Conservation (phyloP, 768 basidiomycete species). For the Pleurotus djamor region DNA sequence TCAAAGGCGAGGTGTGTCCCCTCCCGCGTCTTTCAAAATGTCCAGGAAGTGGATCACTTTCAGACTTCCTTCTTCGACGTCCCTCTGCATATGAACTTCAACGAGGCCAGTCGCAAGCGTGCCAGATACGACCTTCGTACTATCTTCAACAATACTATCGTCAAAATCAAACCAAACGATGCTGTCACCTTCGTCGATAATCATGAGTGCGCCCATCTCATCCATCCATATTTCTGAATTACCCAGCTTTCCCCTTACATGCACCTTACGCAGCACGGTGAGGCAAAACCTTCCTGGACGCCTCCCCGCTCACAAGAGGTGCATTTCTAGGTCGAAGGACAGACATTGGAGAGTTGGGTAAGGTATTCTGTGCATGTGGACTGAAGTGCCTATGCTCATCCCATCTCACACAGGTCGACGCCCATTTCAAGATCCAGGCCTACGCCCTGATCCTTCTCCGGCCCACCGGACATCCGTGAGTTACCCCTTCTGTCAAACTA, state of each 20-base stretch:
- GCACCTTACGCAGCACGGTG: conserved; percentile 53
- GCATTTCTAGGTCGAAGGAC: conserved; percentile 49
- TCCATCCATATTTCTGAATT: background rate
- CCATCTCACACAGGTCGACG: conserved; percentile 47
- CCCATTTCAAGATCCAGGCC: conserved; percentile 76
- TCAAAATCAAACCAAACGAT: conserved; percentile 67
- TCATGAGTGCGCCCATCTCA: conserved; percentile 67
- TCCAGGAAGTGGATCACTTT: background rate
- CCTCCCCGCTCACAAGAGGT: background rate
- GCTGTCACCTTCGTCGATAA: conserved; percentile 92
- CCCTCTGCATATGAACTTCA: conserved; percentile 83
- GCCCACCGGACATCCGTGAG: conserved; percentile 71
- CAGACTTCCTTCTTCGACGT: conserved; percentile 92
- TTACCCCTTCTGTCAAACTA: conserved; percentile 7
- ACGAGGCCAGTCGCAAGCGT: conserved; percentile 68
- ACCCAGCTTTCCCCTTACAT: background rate
- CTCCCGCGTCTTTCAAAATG: conserved; percentile 1
- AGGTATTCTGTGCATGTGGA: conserved; percentile 10
- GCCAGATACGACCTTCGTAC: conserved; percentile 72
- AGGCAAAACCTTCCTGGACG: conserved; percentile 10
- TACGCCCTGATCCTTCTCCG: conserved; percentile 80
- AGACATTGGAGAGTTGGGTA: conserved; percentile 84
- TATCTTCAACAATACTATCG: conserved; percentile 69
- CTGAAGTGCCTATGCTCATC: too few relatives aligned
- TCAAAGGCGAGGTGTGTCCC: conserved; percentile 60